Evolutionary conservation across 257 asterid genomes (phyloP).

Genomic region (Fraxinus pennsylvanica): DNA sequence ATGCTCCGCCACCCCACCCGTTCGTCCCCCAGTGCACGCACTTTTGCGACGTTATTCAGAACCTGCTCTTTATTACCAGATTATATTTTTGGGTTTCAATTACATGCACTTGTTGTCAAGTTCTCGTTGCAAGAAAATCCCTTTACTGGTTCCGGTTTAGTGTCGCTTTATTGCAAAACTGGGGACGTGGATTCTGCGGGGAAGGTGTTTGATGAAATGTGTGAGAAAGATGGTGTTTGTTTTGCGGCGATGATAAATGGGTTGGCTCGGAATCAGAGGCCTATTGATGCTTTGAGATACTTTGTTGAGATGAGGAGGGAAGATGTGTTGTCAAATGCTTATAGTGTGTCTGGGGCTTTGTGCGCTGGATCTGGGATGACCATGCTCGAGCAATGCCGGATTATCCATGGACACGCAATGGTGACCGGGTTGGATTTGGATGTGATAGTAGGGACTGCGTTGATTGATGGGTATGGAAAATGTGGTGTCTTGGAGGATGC

Average conservation of each 20-base stretch:
- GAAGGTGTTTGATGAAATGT: slow-evolving; percentile 73
- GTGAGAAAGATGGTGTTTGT: slow-evolving; percentile 61
- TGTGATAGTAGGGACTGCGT: slow-evolving; percentile 51
- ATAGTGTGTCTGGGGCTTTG: slow-evolving; percentile 70
- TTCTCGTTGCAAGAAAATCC: slow-evolving; percentile 41
- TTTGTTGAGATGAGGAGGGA: slow-evolving; percentile 63
- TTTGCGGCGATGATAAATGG: slow-evolving; percentile 69
- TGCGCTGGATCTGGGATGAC: slow-evolving; percentile 62
- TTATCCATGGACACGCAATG: slow-evolving; percentile 66
- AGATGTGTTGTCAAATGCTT: slow-evolving; percentile 40
- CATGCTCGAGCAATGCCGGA: slow-evolving; percentile 74
- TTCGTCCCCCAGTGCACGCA: slow-evolving; percentile 55
- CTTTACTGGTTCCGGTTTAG: slow-evolving; percentile 66
- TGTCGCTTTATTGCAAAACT: slow-evolving; percentile 48
- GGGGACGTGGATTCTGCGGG: slow-evolving; percentile 37
- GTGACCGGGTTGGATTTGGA: slow-evolving; percentile 50
- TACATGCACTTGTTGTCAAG: slow-evolving; percentile 59
- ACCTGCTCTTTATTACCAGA: slow-evolving; percentile 51
- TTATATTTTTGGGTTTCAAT: slow-evolving; percentile 47
- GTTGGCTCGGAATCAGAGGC: slow-evolving; percentile 52
- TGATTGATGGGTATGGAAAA: slow-evolving; percentile 82
- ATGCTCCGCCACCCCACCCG: slow-evolving; percentile 69
- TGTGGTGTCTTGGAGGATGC: slow-evolving; percentile 72
- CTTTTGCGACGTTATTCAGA: slow-evolving; percentile 60
- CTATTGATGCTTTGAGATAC: slow-evolving; percentile 51